A percentile compares a stretch with the other conserved stretches of the same genome.
Conservation (phyloP, 2,329 filamentous ascomycete genomes). For the Ceratocystis lukuohia region DNA sequence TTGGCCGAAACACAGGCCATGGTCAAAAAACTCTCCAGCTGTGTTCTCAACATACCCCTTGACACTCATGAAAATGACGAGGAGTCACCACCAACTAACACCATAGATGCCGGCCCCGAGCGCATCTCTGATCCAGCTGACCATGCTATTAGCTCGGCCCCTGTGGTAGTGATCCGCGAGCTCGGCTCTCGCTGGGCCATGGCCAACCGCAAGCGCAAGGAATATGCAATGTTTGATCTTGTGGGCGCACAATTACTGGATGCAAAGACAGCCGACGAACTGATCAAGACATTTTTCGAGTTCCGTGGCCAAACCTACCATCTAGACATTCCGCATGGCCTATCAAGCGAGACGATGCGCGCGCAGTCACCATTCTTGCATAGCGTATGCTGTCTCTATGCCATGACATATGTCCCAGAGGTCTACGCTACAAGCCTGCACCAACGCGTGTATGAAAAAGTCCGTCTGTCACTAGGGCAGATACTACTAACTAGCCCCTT, state of each 20-base stretch:
- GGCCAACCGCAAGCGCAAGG: slow-evolving; percentile 18
- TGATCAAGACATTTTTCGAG: slow-evolving; percentile 18
- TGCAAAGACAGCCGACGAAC: slow-evolving; percentile 16
- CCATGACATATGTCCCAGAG: slow-evolving; percentile 26
- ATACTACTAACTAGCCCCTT: slow-evolving; percentile 30
- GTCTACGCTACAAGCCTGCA: slow-evolving; percentile 22
- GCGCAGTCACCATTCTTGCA: slow-evolving; percentile 30
- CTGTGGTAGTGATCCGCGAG: slow-evolving; percentile 18
- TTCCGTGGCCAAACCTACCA: slow-evolving; percentile 18
- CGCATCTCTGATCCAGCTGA: slow-evolving; percentile 18
- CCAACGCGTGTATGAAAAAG: slow-evolving; percentile 30
- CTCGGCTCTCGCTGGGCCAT: slow-evolving; percentile 18
- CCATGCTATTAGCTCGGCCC: slow-evolving; percentile 18
- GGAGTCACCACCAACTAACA: not conserved
- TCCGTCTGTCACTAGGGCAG: slow-evolving; percentile 29
- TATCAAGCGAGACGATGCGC: slow-evolving; percentile 22
- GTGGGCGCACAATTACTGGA: slow-evolving; percentile 12
- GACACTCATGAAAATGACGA: slow-evolving; percentile 12
- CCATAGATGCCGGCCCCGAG: slow-evolving; percentile 12
- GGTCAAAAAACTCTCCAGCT: slow-evolving; percentile 11
- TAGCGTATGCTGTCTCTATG: slow-evolving; percentile 30
- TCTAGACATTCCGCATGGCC: slow-evolving; percentile 16
- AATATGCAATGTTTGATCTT: slow-evolving; percentile 19
- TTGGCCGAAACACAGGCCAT: slow-evolving; percentile 13
- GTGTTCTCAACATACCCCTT: slow-evolving; percentile 7